A percentile compares a stretch with the other conserved stretches of the same genome.
Conservation (phyloP, 192 early-diverging fungal species). For the Backusella morwellensis region DNA sequence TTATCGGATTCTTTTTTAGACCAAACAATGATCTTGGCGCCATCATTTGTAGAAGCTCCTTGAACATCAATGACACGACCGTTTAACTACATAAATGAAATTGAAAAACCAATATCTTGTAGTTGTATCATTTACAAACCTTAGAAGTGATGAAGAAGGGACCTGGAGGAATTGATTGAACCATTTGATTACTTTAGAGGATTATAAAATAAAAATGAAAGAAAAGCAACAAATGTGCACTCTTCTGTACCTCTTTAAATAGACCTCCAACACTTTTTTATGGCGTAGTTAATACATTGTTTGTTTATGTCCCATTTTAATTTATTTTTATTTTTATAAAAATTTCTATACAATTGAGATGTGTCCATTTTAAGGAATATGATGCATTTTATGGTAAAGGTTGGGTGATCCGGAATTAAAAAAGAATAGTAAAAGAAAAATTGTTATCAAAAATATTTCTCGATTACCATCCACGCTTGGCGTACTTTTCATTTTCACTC, state of each 20-base stretch:
- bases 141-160: constrained; percentile 12
- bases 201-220: background rate
- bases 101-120: background rate
- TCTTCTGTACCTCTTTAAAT: background rate
- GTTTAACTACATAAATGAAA: constrained; percentile 11
- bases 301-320: background rate
- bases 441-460: background rate
- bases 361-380: background rate
- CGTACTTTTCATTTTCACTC: constrained; percentile 29
- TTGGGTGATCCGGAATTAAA: background rate
- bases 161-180: constrained; percentile 10
- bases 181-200: background rate
- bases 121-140: background rate
- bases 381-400: background rate
- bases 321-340: background rate
- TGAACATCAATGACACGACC: constrained; percentile 25
- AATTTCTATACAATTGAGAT: constrained; percentile 4
- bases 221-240: background rate
- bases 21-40: constrained; percentile 23
- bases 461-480: constrained; percentile 29
- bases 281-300: background rate
- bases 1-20: constrained; percentile 5
- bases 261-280: background rate
- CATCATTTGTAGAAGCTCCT: constrained; percentile 17
- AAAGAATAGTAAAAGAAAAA: background rate